Evolutionary conservation across 2,329 filamentous ascomycete genomes (phyloP), one percentile per base, ranked within the genome.

Genomic region (Allantophomopsis lycopodina): DNA sequence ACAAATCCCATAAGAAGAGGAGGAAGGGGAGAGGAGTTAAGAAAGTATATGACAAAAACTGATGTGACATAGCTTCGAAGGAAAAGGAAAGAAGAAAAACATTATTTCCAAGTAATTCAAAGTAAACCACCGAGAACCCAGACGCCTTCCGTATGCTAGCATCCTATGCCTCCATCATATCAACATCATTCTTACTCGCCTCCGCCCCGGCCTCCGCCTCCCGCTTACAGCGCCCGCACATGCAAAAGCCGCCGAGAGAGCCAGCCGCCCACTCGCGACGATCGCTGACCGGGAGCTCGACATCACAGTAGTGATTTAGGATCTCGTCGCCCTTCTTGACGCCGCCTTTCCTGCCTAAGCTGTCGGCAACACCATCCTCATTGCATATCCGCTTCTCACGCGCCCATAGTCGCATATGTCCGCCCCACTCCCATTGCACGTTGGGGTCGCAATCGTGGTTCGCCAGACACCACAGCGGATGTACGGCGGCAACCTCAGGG

Each of bases 391-490:
- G 64, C 46, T 69, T 62, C 45, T 76, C 64, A 36, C 77, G 65
- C 2, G 75, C 73, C 65, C 66, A 75, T 43, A 91, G 73, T 30
- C 74, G 71, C 71, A 91, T 88, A 39, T 71, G 71, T 1, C 83
- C 83, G 20, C 81, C 78, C 85, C 88, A 95, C 53, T 94, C 84
- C 91, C 91, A 98, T 3, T 74, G 74, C 32, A 96, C 87, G 57
- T 94, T 95, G 7, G 91, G 91, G 55, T 94, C 79, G 60, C 91
- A 98, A 57, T 87, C 86, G 57, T 98, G 91, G 54, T 98, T 98
- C 20, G 89, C 88, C 21, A 96, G 68, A 60, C 88, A 96, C 87
- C 91, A 98, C 50, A 94, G 76, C 2, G 89, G 87, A 61, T 96
- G 88, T 20, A 96, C 88, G 20, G 89, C 89, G 20, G 85, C 86